These are phyloP conservation scores for Amanita rubescens DNA, from an alignment of 768 basidiomycete species.

Conservation along the genomic window DNA sequence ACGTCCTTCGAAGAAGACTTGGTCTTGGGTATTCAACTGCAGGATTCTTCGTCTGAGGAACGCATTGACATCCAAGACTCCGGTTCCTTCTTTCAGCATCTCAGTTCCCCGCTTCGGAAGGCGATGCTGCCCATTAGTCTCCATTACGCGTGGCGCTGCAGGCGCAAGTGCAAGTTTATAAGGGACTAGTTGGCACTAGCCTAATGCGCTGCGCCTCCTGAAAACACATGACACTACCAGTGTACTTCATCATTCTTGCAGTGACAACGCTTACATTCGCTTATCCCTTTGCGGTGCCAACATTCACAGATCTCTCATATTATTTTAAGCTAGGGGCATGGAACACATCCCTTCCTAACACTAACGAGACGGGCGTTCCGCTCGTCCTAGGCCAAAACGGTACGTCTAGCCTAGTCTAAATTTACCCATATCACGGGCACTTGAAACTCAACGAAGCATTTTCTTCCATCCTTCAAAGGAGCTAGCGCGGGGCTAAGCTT, in stretches of 20 bases:
- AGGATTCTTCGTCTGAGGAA: too few species aligned
- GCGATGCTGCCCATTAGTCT: too few species aligned
- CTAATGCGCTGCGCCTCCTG: not conserved
- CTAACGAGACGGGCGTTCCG: conserved; percentile 38
- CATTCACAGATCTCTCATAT: conserved; percentile 16
- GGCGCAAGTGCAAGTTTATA: not conserved
- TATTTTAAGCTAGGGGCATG: conserved; percentile 41
- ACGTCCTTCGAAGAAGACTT: too few species aligned
- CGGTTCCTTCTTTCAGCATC: too few species aligned
- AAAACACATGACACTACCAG: not conserved
- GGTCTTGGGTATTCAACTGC: too few species aligned
- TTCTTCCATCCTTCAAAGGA: conserved; percentile 15
- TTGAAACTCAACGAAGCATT: not conserved
- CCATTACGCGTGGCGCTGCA: too few species aligned
- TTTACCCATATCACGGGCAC: not conserved
- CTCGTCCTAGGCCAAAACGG: conserved; percentile 37
- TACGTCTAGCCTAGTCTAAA: conserved; percentile 12
- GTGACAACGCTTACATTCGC: too few species aligned
- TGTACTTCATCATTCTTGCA: not conserved
- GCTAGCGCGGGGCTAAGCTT: conserved; percentile 30
- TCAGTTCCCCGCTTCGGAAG: too few species aligned
- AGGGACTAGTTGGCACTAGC: not conserved
- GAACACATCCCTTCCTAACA: conserved; percentile 33
- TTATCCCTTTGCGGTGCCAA: not conserved
- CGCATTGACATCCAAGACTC: too few species aligned